Conservation (phyloP, 768 basidiomycete species). For the Lactarius pseudohatsudake region DNA sequence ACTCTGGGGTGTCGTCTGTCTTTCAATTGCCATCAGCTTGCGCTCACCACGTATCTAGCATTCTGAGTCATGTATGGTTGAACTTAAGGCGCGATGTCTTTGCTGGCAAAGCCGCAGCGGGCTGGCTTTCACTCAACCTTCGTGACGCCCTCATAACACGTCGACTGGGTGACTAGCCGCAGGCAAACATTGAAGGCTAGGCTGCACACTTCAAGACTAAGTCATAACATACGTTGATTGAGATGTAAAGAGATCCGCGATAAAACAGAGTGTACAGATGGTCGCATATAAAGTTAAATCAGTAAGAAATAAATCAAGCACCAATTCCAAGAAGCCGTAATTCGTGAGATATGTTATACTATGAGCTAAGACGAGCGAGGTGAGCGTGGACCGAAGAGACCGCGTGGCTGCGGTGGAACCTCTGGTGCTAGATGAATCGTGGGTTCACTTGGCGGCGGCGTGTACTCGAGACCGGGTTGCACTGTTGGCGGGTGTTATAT, state of each 20-base stretch:
- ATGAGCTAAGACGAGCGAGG: constrained; percentile 42
- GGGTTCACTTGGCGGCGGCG: constrained; percentile 60
- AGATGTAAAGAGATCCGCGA: neutral
- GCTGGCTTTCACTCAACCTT: too few relatives aligned
- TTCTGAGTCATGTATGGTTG: neutral
- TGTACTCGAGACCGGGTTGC: constrained; percentile 54
- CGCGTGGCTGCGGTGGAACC: constrained; percentile 48
- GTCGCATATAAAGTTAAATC: neutral
- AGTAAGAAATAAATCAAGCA: neutral
- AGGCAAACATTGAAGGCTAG: neutral
- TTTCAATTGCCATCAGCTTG: neutral
- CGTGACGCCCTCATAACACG: neutral
- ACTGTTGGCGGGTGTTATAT: constrained; percentile 42
- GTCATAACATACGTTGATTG: neutral
- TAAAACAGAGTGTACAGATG: neutral
- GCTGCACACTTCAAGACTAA: neutral
- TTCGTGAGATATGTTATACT: neutral
- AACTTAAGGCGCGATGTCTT: neutral
- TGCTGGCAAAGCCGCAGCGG: neutral
- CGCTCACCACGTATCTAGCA: neutral
- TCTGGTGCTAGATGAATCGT: constrained; percentile 58
- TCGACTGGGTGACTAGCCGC: neutral
- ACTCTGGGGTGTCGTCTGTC: neutral
- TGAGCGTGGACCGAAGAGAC: constrained; percentile 79
- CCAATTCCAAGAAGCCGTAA: neutral